Evolutionary conservation across 2,329 filamentous ascomycete species (phyloP), one percentile per base, ranked within the genome.

Genomic region (Arthrobotrys iridis): DNA sequence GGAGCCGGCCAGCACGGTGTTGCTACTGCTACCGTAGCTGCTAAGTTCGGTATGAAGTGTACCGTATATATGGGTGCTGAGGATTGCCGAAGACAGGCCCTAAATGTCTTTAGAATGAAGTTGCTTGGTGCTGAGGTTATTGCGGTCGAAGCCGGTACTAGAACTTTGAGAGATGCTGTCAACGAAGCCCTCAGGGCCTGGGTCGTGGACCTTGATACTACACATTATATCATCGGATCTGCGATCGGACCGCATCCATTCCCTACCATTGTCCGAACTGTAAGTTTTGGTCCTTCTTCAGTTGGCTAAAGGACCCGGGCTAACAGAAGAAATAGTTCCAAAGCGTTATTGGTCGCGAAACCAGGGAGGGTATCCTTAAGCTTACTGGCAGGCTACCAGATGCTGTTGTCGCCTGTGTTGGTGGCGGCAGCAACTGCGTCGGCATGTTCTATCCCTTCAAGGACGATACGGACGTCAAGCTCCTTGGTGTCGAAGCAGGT

Each of bases 391-490:
- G 95, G 84, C 88, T 99, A 1, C 95, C 95, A 2, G 95, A 99
- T 79, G 95, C 93, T 0, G 93, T 99, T 20, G 93, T 99, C 13
- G 95, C 95, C 7, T 99, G 95, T 80, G 95, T 99, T 10, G 95
- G 95, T 66, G 95, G 95, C 78, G 95, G 95, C 72, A 93, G 90
- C 82, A 99, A 99, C 82, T 95, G 95, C 1, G 90, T 91, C 2
- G 95, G 95, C 84, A 99, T 98, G 93, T 99, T 99, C 85, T 96
- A 94, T 83, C 95, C 95, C 60, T 99, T 99, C 84, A 87, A 91
- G 77, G 89, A 93, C 43, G 94, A 99, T 80, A 87, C 87, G 0
- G 89, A 86, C 75, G 95, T 99, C 75, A 93, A 93, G 84, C 87
- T 97, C 2, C 86, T 98, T 10, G 95, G 95, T 78, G 93, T 99